A percentile compares a stretch with the other conserved stretches of the same genome.
These are phyloP conservation scores for Clonostachys sp. DNA, from an alignment of 2,329 filamentous ascomycete species.

Conservation along the genomic window DNA sequence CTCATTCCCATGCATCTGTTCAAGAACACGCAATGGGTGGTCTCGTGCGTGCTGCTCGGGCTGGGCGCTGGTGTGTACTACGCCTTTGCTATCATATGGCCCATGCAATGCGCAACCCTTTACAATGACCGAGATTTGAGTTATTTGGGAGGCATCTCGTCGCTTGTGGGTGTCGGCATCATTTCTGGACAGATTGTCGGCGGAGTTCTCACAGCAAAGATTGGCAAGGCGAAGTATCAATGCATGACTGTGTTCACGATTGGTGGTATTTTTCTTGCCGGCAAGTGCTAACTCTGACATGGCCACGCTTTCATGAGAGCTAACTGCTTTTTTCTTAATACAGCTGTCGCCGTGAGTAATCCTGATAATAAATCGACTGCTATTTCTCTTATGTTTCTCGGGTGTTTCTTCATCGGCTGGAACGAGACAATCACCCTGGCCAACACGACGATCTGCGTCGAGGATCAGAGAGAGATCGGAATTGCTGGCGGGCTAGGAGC, in stretches of 20 bases:
- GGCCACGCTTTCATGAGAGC: no score
- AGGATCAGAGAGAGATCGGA: constrained; percentile 14
- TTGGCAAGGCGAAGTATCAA: no score
- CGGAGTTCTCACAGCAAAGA: no score
- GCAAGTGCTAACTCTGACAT: background rate
- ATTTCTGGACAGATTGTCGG: no score
- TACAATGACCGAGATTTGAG: no score
- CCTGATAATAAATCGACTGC: constrained; percentile 11
- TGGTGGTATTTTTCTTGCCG: constrained; percentile 1
- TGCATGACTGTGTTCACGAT: no score
- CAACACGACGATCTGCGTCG: constrained; percentile 10
- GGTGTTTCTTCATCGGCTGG: constrained; percentile 19
- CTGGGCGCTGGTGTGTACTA: constrained; percentile 25
- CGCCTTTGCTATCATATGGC: constrained; percentile 19
- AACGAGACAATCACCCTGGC: constrained; percentile 16
- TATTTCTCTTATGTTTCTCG: constrained; percentile 4
- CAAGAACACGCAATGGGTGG: constrained; percentile 12
- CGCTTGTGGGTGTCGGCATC: no score
- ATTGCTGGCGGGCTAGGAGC: constrained; percentile 16
- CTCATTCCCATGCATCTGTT: constrained; percentile 1
- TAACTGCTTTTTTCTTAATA: no score
- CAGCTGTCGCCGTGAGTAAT: background rate
- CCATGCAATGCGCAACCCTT: background rate
- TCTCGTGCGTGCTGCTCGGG: constrained; percentile 15
- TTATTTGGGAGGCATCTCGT: no score